Conservation (phyloP, 352 stramenopile species). For the Thraustotheca clavata region DNA sequence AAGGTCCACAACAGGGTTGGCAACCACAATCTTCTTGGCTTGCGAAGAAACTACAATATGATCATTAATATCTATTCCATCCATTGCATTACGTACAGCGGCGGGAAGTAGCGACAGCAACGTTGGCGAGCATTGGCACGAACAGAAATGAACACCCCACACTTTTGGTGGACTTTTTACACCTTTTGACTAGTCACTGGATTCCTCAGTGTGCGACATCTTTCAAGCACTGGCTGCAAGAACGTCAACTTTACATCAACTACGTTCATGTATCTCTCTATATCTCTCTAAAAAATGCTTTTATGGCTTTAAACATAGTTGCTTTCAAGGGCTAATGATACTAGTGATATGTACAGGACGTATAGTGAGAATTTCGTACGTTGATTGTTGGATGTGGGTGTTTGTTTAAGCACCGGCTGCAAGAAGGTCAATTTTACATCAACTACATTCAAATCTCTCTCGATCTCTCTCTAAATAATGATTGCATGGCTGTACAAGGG, state of each 20-base stretch:
- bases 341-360: no score
- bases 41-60: conserved; percentile 13
- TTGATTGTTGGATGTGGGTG: no score
- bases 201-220: no score
- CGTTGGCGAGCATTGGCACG: conserved; percentile 14
- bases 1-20: conserved; percentile 77
- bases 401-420: no score
- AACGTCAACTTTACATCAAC: not conserved
- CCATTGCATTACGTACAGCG: not conserved
- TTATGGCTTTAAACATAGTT: no score
- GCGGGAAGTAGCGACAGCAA: not conserved
- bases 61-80: not conserved
- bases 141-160: conserved; percentile 16
- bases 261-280: not conserved
- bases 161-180: conserved; percentile 18
- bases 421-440: not conserved
- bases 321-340: no score
- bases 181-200: conserved; percentile 19
- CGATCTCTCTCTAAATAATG: not conserved
- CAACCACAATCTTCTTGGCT: conserved; percentile 60
- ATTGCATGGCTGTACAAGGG: not conserved
- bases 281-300: not conserved
- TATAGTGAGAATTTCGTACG: no score
- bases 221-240: no score
- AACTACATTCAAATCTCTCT: not conserved